phyloP scores from a whole-genome alignment of 139 green algal species.

The Chlamydomonas sp. region DNA sequence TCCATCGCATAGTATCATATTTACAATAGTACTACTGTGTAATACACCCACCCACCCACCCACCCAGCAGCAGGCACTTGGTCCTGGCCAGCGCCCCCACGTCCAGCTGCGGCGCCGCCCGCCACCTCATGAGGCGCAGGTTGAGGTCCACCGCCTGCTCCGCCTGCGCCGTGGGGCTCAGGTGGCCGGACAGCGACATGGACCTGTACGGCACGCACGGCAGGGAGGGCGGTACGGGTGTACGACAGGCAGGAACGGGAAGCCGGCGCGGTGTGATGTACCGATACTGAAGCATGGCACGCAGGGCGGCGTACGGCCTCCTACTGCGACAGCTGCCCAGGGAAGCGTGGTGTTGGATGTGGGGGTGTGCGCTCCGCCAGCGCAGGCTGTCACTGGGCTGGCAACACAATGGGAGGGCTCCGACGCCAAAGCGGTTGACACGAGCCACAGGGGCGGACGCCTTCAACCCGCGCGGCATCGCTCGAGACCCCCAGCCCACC shows the following conservation, averaged over 20 bases:
- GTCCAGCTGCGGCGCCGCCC: constrained; percentile 85
- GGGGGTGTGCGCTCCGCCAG: no score
- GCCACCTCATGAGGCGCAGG: constrained; percentile 97
- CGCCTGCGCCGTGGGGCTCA: constrained; percentile 35
- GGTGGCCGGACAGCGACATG: constrained; percentile 29
- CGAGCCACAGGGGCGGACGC: neutral
- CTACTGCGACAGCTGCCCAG: no score
- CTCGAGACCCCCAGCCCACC: constrained; percentile 37
- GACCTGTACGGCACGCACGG: neutral
- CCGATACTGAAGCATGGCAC: no score
- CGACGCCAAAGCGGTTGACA: no score
- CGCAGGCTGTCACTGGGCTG: no score
- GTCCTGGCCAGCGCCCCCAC: constrained; percentile 61
- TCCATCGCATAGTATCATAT: no score
- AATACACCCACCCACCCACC: neutral
- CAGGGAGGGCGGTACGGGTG: neutral
- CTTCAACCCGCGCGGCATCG: neutral
- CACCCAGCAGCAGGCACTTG: constrained; percentile 92
- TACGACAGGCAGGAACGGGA: neutral
- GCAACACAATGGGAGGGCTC: no score
- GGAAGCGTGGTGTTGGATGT: no score
- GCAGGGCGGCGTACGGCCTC: no score
- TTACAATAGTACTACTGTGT: no score
- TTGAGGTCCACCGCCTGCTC: constrained; percentile 89
- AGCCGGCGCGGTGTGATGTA: neutral